Conservation (phyloP, 192 early-diverging fungal genomes). For the Mortierella hygrophila region DNA sequence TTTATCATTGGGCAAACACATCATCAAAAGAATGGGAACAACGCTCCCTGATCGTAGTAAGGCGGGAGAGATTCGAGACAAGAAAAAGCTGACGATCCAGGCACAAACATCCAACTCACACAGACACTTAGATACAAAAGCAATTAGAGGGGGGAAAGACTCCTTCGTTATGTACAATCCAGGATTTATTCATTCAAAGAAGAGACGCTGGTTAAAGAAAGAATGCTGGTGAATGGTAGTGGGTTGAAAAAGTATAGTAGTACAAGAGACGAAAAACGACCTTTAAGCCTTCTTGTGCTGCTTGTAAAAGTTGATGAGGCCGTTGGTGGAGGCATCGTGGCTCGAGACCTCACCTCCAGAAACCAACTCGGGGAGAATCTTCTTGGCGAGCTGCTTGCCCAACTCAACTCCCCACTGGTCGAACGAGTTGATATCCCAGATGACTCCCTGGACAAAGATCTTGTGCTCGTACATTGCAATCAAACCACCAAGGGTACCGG, state of each 20-base stretch:
- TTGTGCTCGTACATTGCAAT: conserved; percentile 99
- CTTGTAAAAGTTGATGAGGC: conserved; percentile 96
- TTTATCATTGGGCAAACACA: no score
- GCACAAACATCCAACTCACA: no score
- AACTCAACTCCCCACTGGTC: conserved; percentile 98
- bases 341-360: conserved; percentile 63
- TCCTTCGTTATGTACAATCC: not conserved
- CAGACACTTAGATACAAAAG: no score
- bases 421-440: conserved; percentile 98
- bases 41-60: not conserved
- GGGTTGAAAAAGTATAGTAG: not conserved
- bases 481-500: conserved; percentile 89
- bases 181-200: not conserved
- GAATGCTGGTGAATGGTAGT: not conserved
- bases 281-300: conserved; percentile 58
- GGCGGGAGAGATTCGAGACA: not conserved
- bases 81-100: not conserved
- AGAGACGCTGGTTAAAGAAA: not conserved
- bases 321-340: conserved; percentile 97
- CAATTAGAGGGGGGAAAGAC: no score
- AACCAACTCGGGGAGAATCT: conserved; percentile 90
- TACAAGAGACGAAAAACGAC: not conserved
- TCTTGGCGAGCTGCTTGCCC: conserved; percentile 98
- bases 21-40: not conserved
- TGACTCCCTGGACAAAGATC: conserved; percentile 98